Evolutionary conservation across 1,284 basidiomycete species (phyloP).

Genomic region (Cutaneotrichosporon cutaneum): DNA sequence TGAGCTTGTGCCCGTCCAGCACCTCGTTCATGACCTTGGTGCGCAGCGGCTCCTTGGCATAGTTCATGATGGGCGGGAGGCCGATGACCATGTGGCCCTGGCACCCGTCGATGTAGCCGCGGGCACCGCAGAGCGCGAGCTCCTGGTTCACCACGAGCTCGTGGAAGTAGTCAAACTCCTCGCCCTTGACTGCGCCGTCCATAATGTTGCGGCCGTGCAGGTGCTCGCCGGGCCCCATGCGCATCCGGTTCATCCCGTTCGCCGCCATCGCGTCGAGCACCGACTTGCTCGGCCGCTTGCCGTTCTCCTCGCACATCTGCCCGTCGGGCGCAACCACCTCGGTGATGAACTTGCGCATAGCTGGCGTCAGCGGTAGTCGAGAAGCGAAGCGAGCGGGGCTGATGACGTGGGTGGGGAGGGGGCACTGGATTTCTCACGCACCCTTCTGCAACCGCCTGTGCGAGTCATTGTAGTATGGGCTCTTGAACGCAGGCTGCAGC

Average conservation of each 20-base stretch:
- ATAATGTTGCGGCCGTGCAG: slow-evolving; percentile 79
- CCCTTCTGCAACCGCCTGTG: slow-evolving; percentile 54
- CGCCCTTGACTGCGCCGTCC: slow-evolving; percentile 74
- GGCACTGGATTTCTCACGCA: slow-evolving; percentile 7
- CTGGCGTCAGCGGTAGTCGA: slow-evolving; percentile 6
- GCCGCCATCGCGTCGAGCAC: slow-evolving; percentile 54
- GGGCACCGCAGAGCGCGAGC: slow-evolving; percentile 71
- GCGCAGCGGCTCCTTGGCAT: slow-evolving; percentile 60
- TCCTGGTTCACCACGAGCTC: slow-evolving; percentile 87
- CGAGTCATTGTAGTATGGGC: slow-evolving; percentile 76
- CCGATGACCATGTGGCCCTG: slow-evolving; percentile 35
- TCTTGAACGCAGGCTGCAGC: slow-evolving; percentile 73
- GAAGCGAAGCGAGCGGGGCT: background rate
- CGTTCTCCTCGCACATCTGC: slow-evolving; percentile 71
- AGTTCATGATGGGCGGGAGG: slow-evolving; percentile 62
- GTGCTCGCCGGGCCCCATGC: slow-evolving; percentile 75
- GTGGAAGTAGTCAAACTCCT: slow-evolving; percentile 77
- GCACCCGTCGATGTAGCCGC: slow-evolving; percentile 61
- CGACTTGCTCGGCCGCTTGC: slow-evolving; percentile 61
- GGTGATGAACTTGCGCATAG: slow-evolving; percentile 59
- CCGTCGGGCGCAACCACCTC: slow-evolving; percentile 57
- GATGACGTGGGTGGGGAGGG: background rate
- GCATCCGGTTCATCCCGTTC: slow-evolving; percentile 83
- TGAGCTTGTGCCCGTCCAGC: slow-evolving; percentile 69
- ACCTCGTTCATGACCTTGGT: slow-evolving; percentile 74